Evolutionary conservation across 2,329 filamentous ascomycete genomes (phyloP), one percentile per base, ranked within the genome.

Genomic region (Alternaria arbusti): DNA sequence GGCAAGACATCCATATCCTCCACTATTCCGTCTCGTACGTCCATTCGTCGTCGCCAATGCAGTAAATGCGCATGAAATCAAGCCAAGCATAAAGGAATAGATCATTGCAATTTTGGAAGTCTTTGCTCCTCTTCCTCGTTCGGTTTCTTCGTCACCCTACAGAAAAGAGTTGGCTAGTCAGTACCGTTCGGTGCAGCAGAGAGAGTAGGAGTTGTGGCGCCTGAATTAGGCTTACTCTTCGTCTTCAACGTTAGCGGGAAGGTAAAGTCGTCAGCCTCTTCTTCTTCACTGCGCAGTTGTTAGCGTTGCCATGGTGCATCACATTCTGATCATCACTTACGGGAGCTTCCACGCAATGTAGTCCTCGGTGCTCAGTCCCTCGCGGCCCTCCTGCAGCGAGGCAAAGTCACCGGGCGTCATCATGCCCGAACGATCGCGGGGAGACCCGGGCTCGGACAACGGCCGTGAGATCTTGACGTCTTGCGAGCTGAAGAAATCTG

Each of bases 351-450:
- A 99, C 30, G 95, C 92, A 75, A 98, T 93, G 80, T 99, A 98
- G 78, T 99, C 96, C 82, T 99, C 96, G 0, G 96, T 98, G 83
- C 87, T 96, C 71, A 99, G 83, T 1, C 95, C 94, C 80, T 99
- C 96, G 46, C 91, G 91, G 47, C 94, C 93, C 82, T 99, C 96
- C 82, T 98, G 96, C 59, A 99, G 84, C 71, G 93, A 97, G 26
- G 94, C 96, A 85, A 98, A 98, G 81, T 99, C 96, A 50, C 96
- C 96, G 8, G 96, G 96, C 1, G 96, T 99, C 96, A 99, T 98
- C 94, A 97, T 97, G 57, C 96, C 96, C 46, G 91, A 91, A 32
- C 94, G 88, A 78, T 97, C 94, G 65, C 94, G 88, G 10, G 96
- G 96, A 17, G 94, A 97, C 9, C 96, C 96, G 3, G 96, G 96